Conservation (phyloP, 371 early-diverging fungal genomes). For the Zychaea mexicana region DNA sequence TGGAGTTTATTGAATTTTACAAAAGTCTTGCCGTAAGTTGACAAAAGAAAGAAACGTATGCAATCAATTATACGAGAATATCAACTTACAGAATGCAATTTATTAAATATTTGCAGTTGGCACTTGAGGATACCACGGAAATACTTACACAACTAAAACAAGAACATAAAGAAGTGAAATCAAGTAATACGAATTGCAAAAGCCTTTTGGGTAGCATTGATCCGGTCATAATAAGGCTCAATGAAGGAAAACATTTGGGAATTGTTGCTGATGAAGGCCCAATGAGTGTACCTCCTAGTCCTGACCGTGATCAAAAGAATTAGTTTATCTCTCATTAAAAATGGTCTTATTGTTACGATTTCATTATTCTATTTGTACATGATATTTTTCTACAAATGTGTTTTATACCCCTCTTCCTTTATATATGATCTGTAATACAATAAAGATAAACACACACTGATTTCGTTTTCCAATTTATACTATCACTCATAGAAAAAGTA, state of each 20-base stretch:
- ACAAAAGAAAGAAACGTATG: slow-evolving; percentile 12
- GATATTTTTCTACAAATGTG: not conserved
- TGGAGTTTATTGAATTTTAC: slow-evolving; percentile 33
- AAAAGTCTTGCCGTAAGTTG: slow-evolving; percentile 36
- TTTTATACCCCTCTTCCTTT: not conserved
- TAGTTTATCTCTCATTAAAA: not conserved
- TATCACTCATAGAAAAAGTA: not conserved
- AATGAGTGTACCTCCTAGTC: not conserved
- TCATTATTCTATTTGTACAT: not conserved
- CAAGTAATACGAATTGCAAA: slow-evolving; percentile 21
- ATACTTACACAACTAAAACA: slow-evolving; percentile 22
- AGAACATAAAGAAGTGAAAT: slow-evolving; percentile 26
- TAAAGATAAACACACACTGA: not conserved
- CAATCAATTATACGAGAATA: slow-evolving; percentile 12
- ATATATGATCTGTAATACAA: not conserved
- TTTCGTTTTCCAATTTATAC: not conserved
- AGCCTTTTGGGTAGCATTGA: slow-evolving; percentile 23
- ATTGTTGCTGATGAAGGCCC: slow-evolving; percentile 17
- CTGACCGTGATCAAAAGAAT: not conserved
- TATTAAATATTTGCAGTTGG: slow-evolving; percentile 15
- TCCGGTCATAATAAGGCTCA: slow-evolving; percentile 26
- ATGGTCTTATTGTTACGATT: not conserved
- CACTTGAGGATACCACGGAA: slow-evolving; percentile 26
- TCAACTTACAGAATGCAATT: slow-evolving; percentile 20
- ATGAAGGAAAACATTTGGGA: slow-evolving; percentile 25